Percentiles rank a stretch among this genome's conserved stretches.
Conservation (phyloP, 2,329 filamentous ascomycete species). For the Calonectria pauciramosa region DNA sequence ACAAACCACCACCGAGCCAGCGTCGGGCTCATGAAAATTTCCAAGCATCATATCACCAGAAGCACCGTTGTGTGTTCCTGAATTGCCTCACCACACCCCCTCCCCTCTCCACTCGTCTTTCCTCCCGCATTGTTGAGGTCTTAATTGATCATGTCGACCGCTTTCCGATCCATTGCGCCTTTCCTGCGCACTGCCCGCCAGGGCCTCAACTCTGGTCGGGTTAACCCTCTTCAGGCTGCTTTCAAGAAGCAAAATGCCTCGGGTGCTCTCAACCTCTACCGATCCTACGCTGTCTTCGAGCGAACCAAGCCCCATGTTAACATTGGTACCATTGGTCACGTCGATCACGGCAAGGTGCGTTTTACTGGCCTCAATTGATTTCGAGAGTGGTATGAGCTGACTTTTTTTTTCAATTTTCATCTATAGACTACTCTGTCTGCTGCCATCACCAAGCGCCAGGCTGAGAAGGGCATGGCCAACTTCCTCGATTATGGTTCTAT, state of each 20-base stretch:
- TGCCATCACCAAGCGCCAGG: constrained; percentile 98
- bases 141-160: constrained; percentile 77
- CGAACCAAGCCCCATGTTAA: constrained; percentile 98
- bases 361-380: constrained; percentile 3
- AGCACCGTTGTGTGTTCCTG: constrained; percentile 42
- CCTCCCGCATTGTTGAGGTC: constrained; percentile 45
- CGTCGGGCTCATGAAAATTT: constrained; percentile 54
- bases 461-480: constrained; percentile 92
- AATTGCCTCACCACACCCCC: constrained; percentile 33
- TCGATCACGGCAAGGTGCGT: constrained; percentile 97
- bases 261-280: constrained; percentile 75
- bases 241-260: constrained; percentile 73
- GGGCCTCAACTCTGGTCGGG: constrained; percentile 77
- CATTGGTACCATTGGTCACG: constrained; percentile 99
- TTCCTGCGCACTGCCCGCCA: constrained; percentile 86
- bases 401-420: constrained; percentile 17
- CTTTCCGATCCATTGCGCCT: constrained; percentile 82
- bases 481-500: constrained; percentile 99
- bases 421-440: constrained; percentile 95
- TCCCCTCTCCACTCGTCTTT: constrained; percentile 36
- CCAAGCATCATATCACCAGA: constrained; percentile 46
- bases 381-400: constrained; percentile 32
- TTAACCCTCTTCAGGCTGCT: constrained; percentile 82
- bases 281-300: constrained; percentile 81
- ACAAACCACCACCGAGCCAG: constrained; percentile 33